phyloP scores from a whole-genome alignment of 1,284 basidiomycete genomes.

The Puccinia novopanici region DNA sequence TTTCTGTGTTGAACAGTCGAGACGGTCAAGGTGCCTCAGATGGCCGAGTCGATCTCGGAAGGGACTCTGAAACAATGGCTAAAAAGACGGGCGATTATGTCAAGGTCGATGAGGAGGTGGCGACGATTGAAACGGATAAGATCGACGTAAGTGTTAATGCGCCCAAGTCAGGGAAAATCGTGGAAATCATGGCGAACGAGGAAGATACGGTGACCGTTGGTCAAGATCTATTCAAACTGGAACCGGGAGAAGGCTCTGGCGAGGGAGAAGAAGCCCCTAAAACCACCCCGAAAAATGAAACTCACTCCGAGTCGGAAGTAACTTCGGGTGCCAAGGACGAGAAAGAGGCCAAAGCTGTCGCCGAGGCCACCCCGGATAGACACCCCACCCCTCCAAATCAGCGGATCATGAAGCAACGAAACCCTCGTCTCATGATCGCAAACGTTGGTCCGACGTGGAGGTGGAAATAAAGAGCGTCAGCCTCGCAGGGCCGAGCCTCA shows the following conservation, averaged over 20 bases:
- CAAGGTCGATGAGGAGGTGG: slow-evolving; percentile 89
- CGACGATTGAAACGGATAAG: slow-evolving; percentile 99
- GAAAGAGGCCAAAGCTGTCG: slow-evolving; percentile 25
- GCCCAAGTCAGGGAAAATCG: slow-evolving; percentile 81
- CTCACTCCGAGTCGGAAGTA: neutral
- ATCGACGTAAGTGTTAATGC: slow-evolving; percentile 98
- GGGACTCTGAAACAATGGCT: slow-evolving; percentile 94
- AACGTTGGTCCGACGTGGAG: slow-evolving; percentile 37
- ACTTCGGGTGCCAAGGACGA: slow-evolving; percentile 10
- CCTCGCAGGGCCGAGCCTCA: slow-evolving; percentile 42
- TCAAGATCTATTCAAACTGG: slow-evolving; percentile 89
- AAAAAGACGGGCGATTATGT: slow-evolving; percentile 89
- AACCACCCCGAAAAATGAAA: neutral
- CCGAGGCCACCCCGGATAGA: slow-evolving; percentile 16
- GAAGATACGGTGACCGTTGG: slow-evolving; percentile 94
- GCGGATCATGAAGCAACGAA: neutral
- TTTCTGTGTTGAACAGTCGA: slow-evolving; percentile 57
- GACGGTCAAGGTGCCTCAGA: slow-evolving; percentile 93
- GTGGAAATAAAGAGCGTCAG: slow-evolving; percentile 38
- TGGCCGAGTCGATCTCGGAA: slow-evolving; percentile 98
- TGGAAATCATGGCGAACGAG: slow-evolving; percentile 81
- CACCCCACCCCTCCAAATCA: slow-evolving; percentile 1
- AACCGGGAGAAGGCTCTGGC: slow-evolving; percentile 71
- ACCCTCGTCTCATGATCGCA: slow-evolving; percentile 26
- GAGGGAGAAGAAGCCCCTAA: slow-evolving; percentile 60